Evolutionary conservation across 169 alveolate genomes (phyloP), one percentile per base, ranked within the genome.

Genomic region (Eimeria acervulina): DNA sequence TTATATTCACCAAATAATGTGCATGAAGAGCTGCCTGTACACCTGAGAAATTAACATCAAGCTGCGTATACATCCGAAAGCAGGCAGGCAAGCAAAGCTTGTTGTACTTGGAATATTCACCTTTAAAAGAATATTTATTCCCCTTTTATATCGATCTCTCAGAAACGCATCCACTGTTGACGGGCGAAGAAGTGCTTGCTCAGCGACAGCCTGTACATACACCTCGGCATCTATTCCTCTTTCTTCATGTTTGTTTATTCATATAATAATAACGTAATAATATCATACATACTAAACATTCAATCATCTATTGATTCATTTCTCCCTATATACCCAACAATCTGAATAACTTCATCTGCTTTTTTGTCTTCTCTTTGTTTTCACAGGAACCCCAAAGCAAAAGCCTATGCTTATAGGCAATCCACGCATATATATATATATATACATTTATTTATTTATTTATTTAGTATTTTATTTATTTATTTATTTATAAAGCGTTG

Each of bases 171-270:
- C 95, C 28, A 74, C 90, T 28, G 61, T 59, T 68, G 47, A 33
- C 0, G 95, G 95, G 15, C 78, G 76, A n/a, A 52, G 17, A 31
- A 90, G 89, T 1, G 95, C 95, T 40, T 90, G 90, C 12, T 90
- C 95, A 7, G 95, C 95, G 23, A 90, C 76, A n/a, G 63, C 89
- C 95, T 90, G 90, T 15, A 38, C 23, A 83, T 5, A 33, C 12
- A 28, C n/a, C n/a, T n/a, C n/a, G n/a, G n/a, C n/a, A n/a, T n/a
- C n/a, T n/a, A n/a, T n/a, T n/a, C n/a, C n/a, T n/a, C n/a, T n/a
- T n/a, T n/a, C n/a, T n/a, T n/a, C n/a, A n/a, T n/a, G n/a, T n/a
- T n/a, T n/a, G n/a, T n/a, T n/a, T n/a, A n/a, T n/a, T n/a, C n/a
- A n/a, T n/a, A n/a, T n/a, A n/a, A n/a, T n/a, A n/a, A 23, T 66